Evolutionary conservation across 1,139 yeast genomes (phyloP).

Genomic region (Sugiyamaella pinicola): DNA sequence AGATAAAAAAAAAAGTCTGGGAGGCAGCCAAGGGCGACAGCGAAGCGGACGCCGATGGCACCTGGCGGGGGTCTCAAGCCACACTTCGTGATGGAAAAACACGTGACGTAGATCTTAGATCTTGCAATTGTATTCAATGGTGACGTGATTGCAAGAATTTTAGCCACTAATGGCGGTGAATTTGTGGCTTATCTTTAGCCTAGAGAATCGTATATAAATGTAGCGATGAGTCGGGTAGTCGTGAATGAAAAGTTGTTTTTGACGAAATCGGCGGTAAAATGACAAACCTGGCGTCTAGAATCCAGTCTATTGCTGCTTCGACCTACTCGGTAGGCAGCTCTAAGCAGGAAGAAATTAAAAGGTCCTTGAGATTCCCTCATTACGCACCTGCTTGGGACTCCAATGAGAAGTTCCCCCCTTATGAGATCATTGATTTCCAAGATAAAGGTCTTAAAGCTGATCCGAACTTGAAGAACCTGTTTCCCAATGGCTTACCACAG

Average conservation of each 20-base stretch:
- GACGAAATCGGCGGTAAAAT: neutral
- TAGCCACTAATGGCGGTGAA: slow-evolving; percentile 6
- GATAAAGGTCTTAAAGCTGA: slow-evolving; percentile 45
- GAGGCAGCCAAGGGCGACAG: too few species aligned
- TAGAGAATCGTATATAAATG: neutral
- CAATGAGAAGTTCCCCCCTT: slow-evolving; percentile 45
- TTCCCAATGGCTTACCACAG: slow-evolving; percentile 32
- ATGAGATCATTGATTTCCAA: slow-evolving; percentile 41
- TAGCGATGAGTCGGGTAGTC: too few species aligned
- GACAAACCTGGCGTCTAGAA: slow-evolving; percentile 12
- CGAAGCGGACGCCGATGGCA: neutral
- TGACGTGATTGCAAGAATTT: slow-evolving; percentile 1
- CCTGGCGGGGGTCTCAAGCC: neutral
- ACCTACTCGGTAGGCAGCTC: slow-evolving; percentile 9
- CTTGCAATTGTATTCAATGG: neutral
- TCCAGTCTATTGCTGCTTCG: slow-evolving; percentile 12
- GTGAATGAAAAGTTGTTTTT: neutral
- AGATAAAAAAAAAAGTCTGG: too few species aligned
- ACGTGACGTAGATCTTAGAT: slow-evolving; percentile 1
- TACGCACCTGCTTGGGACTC: slow-evolving; percentile 57
- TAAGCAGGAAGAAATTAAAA: slow-evolving; percentile 12
- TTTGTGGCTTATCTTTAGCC: neutral
- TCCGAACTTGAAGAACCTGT: slow-evolving; percentile 37
- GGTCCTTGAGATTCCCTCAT: slow-evolving; percentile 39
- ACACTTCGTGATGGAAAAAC: slow-evolving; percentile 1